Evolutionary conservation across 1,284 basidiomycete genomes (phyloP).

Genomic region (Schizophyllum commune): DNA sequence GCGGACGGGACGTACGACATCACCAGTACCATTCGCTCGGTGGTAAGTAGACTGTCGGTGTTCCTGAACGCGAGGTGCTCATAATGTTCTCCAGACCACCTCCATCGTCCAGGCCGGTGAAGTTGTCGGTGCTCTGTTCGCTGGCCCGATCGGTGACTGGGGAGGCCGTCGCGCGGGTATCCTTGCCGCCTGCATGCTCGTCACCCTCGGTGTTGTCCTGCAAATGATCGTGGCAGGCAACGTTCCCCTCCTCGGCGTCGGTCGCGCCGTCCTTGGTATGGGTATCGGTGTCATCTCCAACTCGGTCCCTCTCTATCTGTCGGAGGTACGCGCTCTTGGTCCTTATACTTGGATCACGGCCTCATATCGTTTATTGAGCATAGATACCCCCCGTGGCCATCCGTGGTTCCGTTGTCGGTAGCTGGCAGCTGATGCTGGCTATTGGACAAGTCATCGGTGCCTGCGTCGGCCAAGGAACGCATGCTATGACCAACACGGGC

Average conservation of each 20-base stretch:
- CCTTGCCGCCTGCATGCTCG: constrained; percentile 6
- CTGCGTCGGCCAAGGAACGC: constrained; percentile 9
- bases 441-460: constrained; percentile 12
- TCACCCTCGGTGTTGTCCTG: constrained; percentile 9
- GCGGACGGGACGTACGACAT: constrained; percentile 3
- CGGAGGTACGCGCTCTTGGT: neutral
- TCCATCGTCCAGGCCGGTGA: constrained; percentile 13
- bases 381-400: constrained; percentile 9
- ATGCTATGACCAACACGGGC: neutral
- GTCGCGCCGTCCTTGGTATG: constrained; percentile 10
- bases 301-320: constrained; percentile 9
- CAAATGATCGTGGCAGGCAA: constrained; percentile 8
- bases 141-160: constrained; percentile 9
- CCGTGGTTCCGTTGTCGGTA: constrained; percentile 8
- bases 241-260: constrained; percentile 7
- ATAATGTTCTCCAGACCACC: neutral
- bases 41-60: constrained; percentile 1
- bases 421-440: constrained; percentile 11
- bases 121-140: constrained; percentile 8
- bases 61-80: neutral
- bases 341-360: neutral
- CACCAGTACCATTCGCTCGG: constrained; percentile 4
- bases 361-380: too few species aligned
- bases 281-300: constrained; percentile 11
- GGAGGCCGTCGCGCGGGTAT: constrained; percentile 8